Base-by-base conservation (phyloP, 257 asterid genomes). In the Cruciata laevipes region DNA sequence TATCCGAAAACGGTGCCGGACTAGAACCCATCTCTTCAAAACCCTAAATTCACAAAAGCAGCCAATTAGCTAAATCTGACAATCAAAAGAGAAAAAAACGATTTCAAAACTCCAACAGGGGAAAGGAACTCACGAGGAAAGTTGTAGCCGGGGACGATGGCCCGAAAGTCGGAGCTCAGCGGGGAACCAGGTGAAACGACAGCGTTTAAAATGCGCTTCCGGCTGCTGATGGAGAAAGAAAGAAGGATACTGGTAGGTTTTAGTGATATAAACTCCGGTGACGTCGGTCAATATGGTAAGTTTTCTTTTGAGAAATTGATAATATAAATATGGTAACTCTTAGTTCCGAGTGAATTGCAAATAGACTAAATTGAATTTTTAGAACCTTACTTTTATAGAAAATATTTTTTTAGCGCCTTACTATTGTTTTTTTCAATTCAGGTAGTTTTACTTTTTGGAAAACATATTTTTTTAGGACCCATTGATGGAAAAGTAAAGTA, bases 1-100 rank as follows among this genome's bases (percentile, higher is more conserved):
- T 86, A 58, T 86, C 96, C 4, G 90, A 83, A 82, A 80, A 90
- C 52, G 92, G 92, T 65, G 89, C 89, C 25, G 97, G 96, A 62
- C 93, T 79, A 69, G 67, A 65, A 49, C 75, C 87, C 96, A 87
- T 87, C 49, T 77, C 68, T 74, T 66, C 33, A 37, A 51, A 60
- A 23, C 47, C 33, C 20, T 6, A 24, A 56, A 0, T 2, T 30
- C 33, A 23, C 25, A 51, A 33, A 7, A 42, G 44, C 13, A 33
- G 60, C 37, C 17, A 59, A 61, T 59, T 24, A 51, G 61, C n/a
- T 37, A 20, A 31, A 61, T 11, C 1, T 17, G 2, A 27, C 7
- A 35, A 18, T 62, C 16, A 35, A 31, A 18, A 27, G 62, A 1
- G 4, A 6, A 44, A 53, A 2, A 55, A 21, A 27, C 13, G 17